These are phyloP conservation scores for Chaetomium sp. DNA, from an alignment of 2,329 filamentous ascomycete species.

Conservation along the genomic window DNA sequence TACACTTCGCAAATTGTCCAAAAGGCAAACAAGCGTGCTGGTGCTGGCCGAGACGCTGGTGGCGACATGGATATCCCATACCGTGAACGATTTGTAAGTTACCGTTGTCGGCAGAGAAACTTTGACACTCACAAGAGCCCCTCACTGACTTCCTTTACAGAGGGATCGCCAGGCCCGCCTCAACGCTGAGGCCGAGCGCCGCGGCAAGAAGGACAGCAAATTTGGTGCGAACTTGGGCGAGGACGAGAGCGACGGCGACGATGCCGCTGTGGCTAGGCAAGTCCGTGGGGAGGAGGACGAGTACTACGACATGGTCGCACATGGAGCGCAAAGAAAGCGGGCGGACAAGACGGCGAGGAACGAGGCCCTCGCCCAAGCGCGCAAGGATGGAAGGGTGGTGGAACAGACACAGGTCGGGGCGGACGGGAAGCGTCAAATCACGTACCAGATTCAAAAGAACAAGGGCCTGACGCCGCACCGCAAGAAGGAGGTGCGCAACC, in stretches of 20 bases:
- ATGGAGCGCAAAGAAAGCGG: constrained; percentile 62
- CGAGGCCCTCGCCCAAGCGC: constrained; percentile 53
- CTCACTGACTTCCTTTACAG: constrained; percentile 14
- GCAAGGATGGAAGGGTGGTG: constrained; percentile 56
- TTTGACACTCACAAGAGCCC: neutral
- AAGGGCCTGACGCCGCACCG: constrained; percentile 85
- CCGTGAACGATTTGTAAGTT: constrained; percentile 63
- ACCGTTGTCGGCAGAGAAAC: no score
- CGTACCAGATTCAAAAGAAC: constrained; percentile 93
- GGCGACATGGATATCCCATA: constrained; percentile 82
- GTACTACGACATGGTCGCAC: constrained; percentile 86
- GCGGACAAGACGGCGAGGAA: constrained; percentile 60
- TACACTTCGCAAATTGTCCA: constrained; percentile 97
- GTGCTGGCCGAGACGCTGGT: constrained; percentile 65
- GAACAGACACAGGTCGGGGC: constrained; percentile 64
- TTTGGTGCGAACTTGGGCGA: constrained; percentile 61
- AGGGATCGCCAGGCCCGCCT: constrained; percentile 80
- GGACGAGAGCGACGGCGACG: constrained; percentile 61
- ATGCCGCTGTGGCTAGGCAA: constrained; percentile 42
- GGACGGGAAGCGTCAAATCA: constrained; percentile 88
- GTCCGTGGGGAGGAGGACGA: constrained; percentile 55
- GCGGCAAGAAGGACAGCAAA: constrained; percentile 61
- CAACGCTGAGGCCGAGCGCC: constrained; percentile 79
- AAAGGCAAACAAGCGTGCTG: constrained; percentile 79
- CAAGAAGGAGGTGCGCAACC: constrained; percentile 92